Percentiles rank a stretch among this genome's conserved stretches.
Evolutionary conservation across 2,329 filamentous ascomycete species (phyloP).

Genomic region (Monosporascus ibericus): DNA sequence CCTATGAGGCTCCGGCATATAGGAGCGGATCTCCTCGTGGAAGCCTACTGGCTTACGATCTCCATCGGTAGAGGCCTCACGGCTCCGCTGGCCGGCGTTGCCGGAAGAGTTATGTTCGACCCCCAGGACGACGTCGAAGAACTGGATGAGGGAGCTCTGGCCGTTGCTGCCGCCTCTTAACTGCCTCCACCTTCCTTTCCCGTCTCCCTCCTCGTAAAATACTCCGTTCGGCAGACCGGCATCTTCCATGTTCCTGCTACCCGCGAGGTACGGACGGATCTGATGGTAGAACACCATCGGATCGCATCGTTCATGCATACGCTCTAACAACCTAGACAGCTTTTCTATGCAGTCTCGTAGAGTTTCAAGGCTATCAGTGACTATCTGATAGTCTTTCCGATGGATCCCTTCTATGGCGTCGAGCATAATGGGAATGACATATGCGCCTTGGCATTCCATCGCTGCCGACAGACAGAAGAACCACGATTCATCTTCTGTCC

Average conservation of each 20-base stretch:
- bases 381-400: constrained; percentile 50
- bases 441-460: constrained; percentile 76
- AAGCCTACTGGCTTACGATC: constrained; percentile 29
- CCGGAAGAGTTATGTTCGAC: constrained; percentile 61
- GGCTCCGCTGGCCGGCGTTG: constrained; percentile 19
- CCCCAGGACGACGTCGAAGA: constrained; percentile 82
- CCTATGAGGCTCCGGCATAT: constrained; percentile 84
- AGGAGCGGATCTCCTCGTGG: constrained; percentile 67
- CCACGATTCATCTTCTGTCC: constrained; percentile 87
- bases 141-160: constrained; percentile 87
- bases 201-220: constrained; percentile 71
- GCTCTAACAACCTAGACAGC: constrained; percentile 60
- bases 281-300: constrained; percentile 84
- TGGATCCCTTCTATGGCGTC: constrained; percentile 66
- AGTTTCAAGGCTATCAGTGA: constrained; percentile 57
- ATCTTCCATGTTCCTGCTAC: constrained; percentile 85
- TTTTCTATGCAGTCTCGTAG: constrained; percentile 64
- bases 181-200: constrained; percentile 62
- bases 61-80: constrained; percentile 7
- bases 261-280: constrained; percentile 83
- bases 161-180: constrained; percentile 90
- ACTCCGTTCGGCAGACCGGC: constrained; percentile 79
- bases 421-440: constrained; percentile 71
- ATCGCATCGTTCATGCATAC: constrained; percentile 87
- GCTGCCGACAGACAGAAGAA: constrained; percentile 87